Conservation (phyloP, 345 rosid genomes). For the Physaria fendleri region DNA sequence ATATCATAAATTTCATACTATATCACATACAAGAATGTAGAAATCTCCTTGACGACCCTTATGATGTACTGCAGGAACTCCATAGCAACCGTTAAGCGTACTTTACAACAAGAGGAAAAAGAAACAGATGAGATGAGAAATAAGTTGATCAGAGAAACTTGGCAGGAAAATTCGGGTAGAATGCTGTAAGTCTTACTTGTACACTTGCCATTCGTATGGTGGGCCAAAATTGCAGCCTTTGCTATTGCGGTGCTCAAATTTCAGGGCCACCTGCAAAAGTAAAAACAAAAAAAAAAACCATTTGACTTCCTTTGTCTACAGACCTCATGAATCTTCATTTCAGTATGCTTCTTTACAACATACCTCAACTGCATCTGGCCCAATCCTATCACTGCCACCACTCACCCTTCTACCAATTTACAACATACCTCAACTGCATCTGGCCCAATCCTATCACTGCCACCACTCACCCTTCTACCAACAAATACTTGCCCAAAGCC, state of each 20-base stretch:
- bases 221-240: conserved; percentile 98
- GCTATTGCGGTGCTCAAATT: conserved; percentile 89
- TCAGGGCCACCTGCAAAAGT: conserved; percentile 71
- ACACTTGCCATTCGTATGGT: conserved; percentile 97
- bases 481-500: conserved; percentile 91
- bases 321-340: background rate
- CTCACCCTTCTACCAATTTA: conserved; percentile 50
- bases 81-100: conserved; percentile 66
- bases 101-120: conserved; percentile 25
- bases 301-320: background rate
- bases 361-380: conserved; percentile 64
- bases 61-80: conserved; percentile 78
- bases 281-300: background rate
- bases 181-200: conserved; percentile 47
- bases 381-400: conserved; percentile 42
- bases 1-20: background rate
- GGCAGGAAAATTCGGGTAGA: background rate
- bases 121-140: conserved; percentile 4
- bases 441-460: conserved; percentile 42
- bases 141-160: background rate
- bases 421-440: conserved; percentile 58
- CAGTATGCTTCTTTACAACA: background rate
- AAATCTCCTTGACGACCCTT: conserved; percentile 96
- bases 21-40: conserved; percentile 62
- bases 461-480: conserved; percentile 53